A percentile compares a stretch with the other conserved stretches of the same genome.
phyloP scores from a whole-genome alignment of 2,329 filamentous ascomycete species.

The Parafenestella ontariensis region DNA sequence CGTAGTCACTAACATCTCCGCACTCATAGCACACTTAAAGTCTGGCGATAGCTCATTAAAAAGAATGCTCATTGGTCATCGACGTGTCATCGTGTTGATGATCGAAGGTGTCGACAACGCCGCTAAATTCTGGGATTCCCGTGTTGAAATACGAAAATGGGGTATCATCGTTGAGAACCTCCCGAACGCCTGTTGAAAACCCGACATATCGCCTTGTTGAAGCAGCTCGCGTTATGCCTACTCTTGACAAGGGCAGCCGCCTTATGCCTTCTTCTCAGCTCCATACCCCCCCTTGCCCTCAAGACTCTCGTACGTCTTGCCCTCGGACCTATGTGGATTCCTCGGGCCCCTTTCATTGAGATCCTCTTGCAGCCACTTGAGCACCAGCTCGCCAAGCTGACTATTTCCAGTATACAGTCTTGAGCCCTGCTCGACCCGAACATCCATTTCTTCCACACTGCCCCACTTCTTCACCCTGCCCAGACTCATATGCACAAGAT shows the following conservation, averaged over 20 bases:
- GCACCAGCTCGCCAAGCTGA: constrained; percentile 82
- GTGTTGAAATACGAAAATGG: constrained; percentile 41
- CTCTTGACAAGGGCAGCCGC: background rate
- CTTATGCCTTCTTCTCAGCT: constrained; percentile 55
- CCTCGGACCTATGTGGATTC: constrained; percentile 64
- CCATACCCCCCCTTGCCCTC: constrained; percentile 72
- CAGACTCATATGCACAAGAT: constrained; percentile 94
- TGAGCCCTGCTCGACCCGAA: constrained; percentile 52
- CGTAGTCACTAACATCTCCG: too few species aligned
- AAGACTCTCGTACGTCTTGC: constrained; percentile 66
- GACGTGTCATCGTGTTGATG: background rate
- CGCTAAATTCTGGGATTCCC: constrained; percentile 3
- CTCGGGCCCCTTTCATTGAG: constrained; percentile 79
- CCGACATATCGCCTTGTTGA: constrained; percentile 34
- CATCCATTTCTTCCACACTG: constrained; percentile 66
- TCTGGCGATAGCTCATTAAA: too few species aligned
- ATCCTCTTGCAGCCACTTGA: constrained; percentile 86
- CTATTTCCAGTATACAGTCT: constrained; percentile 71
- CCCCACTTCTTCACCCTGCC: constrained; percentile 90
- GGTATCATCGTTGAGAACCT: constrained; percentile 48
- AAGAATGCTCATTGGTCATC: too few species aligned
- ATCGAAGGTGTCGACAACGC: background rate
- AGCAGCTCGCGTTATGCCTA: constrained; percentile 16
- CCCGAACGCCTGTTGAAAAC: constrained; percentile 33
- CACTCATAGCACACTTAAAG: too few species aligned